phyloP scores from a whole-genome alignment of 768 basidiomycete species.

The Suillus sp. region DNA sequence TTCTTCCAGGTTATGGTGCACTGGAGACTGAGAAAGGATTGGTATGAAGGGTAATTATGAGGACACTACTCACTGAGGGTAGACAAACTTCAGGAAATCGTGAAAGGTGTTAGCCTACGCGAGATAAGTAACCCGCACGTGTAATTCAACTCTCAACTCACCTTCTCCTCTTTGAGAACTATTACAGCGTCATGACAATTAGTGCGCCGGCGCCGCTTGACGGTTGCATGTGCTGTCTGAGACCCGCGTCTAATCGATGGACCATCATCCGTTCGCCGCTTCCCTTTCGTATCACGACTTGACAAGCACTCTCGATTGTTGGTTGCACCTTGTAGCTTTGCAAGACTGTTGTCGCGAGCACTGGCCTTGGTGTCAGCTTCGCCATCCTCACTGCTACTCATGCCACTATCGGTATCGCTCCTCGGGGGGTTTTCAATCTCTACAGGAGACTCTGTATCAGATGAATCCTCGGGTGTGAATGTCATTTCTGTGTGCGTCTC shows the following conservation, averaged over 20 bases:
- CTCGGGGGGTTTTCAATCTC: constrained; percentile 39
- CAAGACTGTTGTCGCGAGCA: constrained; percentile 56
- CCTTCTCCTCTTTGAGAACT: constrained; percentile 87
- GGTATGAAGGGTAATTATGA: background rate
- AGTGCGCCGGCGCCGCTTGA: constrained; percentile 43
- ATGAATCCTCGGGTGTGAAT: constrained; percentile 57
- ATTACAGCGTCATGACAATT: constrained; percentile 80
- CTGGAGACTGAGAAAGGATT: constrained; percentile 55
- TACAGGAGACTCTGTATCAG: constrained; percentile 45
- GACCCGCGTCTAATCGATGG: constrained; percentile 19
- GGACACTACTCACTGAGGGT: constrained; percentile 73
- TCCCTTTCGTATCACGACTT: constrained; percentile 29
- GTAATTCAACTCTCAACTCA: constrained; percentile 32
- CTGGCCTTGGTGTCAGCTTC: constrained; percentile 35
- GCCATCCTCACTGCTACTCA: constrained; percentile 36
- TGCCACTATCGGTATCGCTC: constrained; percentile 35
- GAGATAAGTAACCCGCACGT: constrained; percentile 6
- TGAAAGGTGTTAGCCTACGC: constrained; percentile 80
- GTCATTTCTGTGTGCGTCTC: constrained; percentile 56
- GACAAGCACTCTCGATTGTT: constrained; percentile 1
- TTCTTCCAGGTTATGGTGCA: constrained; percentile 97
- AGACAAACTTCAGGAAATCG: constrained; percentile 91
- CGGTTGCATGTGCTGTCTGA: constrained; percentile 40
- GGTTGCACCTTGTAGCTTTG: constrained; percentile 53
- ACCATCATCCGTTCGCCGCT: constrained; percentile 20